phyloP scores from a whole-genome alignment of 164 flowering plant genomes.

The Macadamia integrifolia region DNA sequence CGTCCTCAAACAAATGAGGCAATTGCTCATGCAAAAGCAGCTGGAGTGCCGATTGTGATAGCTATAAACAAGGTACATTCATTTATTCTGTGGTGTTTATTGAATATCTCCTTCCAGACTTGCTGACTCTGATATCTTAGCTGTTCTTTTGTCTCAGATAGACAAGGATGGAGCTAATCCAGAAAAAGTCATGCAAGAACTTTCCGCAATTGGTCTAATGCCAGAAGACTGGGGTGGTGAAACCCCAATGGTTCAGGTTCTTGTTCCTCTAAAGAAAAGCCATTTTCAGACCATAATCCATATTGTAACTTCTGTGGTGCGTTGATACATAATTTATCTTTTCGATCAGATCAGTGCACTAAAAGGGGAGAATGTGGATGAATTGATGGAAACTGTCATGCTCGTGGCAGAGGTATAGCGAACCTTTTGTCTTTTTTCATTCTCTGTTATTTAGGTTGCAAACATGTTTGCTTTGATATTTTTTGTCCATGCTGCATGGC shows the following conservation, averaged over 20 bases:
- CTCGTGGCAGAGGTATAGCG: slow-evolving; percentile 84
- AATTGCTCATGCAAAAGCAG: slow-evolving; percentile 97
- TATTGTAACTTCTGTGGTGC: not conserved
- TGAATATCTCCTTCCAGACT: not conserved
- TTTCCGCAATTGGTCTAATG: slow-evolving; percentile 84
- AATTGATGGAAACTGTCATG: slow-evolving; percentile 80
- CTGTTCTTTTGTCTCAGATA: slow-evolving; percentile 41
- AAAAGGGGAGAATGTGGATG: slow-evolving; percentile 80
- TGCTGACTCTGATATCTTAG: slow-evolving; percentile 7
- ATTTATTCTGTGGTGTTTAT: slow-evolving; percentile 1
- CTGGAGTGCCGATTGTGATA: slow-evolving; percentile 83
- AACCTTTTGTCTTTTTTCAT: slow-evolving; percentile 1
- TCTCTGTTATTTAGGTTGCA: not conserved
- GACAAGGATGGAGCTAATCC: slow-evolving; percentile 96
- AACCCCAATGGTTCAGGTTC: slow-evolving; percentile 82
- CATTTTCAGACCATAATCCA: no score
- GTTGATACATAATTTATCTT: slow-evolving; percentile 6
- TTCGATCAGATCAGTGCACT: slow-evolving; percentile 81
- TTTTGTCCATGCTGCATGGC: not conserved
- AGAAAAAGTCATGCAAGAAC: slow-evolving; percentile 90
- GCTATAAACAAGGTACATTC: slow-evolving; percentile 79
- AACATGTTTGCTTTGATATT: not conserved
- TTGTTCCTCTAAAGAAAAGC: not conserved
- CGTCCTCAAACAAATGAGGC: slow-evolving; percentile 98
- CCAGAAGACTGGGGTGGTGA: slow-evolving; percentile 99